Evolutionary conservation across 106 monocot genomes (phyloP), one percentile per base, ranked within the genome.

Genomic region (Allium sativum): DNA sequence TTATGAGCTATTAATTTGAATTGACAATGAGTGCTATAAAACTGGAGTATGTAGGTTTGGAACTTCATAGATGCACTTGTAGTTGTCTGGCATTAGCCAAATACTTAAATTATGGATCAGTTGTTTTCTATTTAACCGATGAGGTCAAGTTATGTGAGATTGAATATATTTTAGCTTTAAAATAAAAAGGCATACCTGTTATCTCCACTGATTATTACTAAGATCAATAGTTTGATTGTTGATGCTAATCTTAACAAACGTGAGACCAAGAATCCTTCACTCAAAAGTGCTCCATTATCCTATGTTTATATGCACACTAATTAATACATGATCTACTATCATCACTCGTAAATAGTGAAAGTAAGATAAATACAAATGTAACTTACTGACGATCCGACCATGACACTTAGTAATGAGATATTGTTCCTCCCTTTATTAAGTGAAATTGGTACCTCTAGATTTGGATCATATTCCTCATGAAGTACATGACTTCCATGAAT

Each of bases 351-450:
- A 58, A 57, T 40, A 12, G 65, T 56, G 3, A 57, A 44, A 45
- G 20, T 21, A 46, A 8, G 47, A 8, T 8, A 8, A 8, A 47
- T 8, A 10, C n/a, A 59, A 40, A 2, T 17, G 18, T 1, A 46
- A 71, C 12, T 65, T 85, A 95, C 94, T 68, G 95, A 84, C 52
- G 75, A 66, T 70, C 95, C 95, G 43, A 90, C 84, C 95, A 95
- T 87, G 40, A 73, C 90, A 63, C 87, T 95, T 58, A 95, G 53
- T 48, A 95, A 75, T 62, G 95, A 87, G 51, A 95, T 90, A 42
- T 70, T 73, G 52, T 95, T 90, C 19, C 68, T 50, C 45, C 87
- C 90, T 15, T 42, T 8, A 55, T 64, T 68, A 45, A 90, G 65
- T 12, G 73, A 58, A 62, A 90, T 73, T 7, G 62, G 53, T 46